Conservation (phyloP, 108 stramenopile species). For the Tribonema minus region DNA sequence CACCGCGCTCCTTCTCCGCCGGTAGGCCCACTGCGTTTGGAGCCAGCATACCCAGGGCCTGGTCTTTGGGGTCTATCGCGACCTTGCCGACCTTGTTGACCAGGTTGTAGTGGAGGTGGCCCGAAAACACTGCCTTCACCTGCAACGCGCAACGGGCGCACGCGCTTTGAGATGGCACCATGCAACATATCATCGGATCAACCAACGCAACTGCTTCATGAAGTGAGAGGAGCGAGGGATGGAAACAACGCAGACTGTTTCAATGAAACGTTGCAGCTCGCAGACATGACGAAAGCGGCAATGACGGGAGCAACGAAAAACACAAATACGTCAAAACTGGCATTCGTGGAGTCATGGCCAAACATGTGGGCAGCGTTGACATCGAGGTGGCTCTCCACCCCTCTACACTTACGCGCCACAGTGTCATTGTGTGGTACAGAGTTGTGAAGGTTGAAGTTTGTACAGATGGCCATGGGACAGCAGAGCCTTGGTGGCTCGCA, state of each 20-base stretch:
- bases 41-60: background rate
- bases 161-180: background rate
- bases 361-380: too few species aligned
- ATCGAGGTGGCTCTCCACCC: too few species aligned
- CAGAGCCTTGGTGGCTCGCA: too few species aligned
- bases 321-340: too few species aligned
- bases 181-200: background rate
- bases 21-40: background rate
- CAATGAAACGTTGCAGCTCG: background rate
- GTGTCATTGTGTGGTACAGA: too few species aligned
- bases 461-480: too few species aligned
- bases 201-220: background rate
- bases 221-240: background rate
- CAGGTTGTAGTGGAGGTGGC: conserved; percentile 20
- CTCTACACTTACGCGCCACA: too few species aligned
- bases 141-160: background rate
- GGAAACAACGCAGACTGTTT: background rate
- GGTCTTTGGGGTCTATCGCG: background rate
- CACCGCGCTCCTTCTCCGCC: background rate
- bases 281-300: background rate
- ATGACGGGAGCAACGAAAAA: background rate
- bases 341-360: too few species aligned
- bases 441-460: too few species aligned
- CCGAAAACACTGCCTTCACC: conserved; percentile 22
- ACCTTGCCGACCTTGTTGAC: background rate